Evolutionary conservation across 306 rosid species (phyloP).

Genomic region (Trifolium dubium): DNA sequence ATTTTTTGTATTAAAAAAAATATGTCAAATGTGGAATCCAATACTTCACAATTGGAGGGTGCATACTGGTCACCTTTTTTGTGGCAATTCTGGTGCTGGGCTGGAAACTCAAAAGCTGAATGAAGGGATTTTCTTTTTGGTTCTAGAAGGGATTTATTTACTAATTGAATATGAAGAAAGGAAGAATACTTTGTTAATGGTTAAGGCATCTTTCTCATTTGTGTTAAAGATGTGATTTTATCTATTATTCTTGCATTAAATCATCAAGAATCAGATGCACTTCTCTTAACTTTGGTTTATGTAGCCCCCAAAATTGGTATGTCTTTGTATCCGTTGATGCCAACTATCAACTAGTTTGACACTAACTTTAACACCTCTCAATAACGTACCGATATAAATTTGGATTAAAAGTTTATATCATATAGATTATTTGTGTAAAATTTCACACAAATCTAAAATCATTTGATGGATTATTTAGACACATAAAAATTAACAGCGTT

Average conservation of each 20-base stretch:
- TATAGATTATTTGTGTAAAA: too few relatives aligned
- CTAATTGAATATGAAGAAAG: neutral
- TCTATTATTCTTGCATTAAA: neutral
- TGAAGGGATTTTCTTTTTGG: neutral
- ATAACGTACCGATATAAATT: too few relatives aligned
- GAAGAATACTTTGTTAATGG: neutral
- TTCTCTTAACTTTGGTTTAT: neutral
- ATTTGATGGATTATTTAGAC: too few relatives aligned
- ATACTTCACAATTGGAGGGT: neutral
- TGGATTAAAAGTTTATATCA: too few relatives aligned
- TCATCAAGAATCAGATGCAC: constrained; percentile 37
- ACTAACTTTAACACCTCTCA: too few relatives aligned
- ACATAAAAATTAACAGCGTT: too few relatives aligned
- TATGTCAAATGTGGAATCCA: constrained; percentile 19
- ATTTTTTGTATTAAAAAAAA: neutral
- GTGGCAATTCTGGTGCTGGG: neutral
- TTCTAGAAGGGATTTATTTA: neutral
- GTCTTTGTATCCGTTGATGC: too few relatives aligned
- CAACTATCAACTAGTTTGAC: too few relatives aligned
- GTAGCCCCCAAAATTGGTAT: neutral
- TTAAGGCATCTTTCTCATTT: constrained; percentile 19
- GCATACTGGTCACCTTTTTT: neutral
- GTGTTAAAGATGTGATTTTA: neutral
- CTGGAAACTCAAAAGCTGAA: neutral
- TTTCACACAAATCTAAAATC: too few relatives aligned